Evolutionary conservation across 1,284 basidiomycete species (phyloP), one percentile per base, ranked within the genome.

Genomic region (Apiotrichum mycotoxinovorans): DNA sequence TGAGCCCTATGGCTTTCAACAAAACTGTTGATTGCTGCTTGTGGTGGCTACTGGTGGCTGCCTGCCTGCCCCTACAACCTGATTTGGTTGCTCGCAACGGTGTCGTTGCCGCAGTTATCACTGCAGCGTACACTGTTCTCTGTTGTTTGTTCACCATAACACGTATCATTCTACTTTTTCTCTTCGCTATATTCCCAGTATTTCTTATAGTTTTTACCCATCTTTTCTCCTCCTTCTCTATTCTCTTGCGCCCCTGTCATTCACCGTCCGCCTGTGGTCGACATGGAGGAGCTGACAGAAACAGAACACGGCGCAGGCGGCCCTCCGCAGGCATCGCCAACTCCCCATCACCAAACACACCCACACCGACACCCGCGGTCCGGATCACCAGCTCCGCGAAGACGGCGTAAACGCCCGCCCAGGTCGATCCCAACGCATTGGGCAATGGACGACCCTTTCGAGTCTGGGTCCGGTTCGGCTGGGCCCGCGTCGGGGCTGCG

Each of bases 361-460:
- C 34, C 20, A 4, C 33, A 34, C n/a, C 15, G n/a, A 30, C 44
- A 10, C 46, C 34, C 20, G 14, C 46, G 46, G 5, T 30, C 33
- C 18, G 46, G 46, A 35, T 48, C 46, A n/a, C 46, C 46, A 48
- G 46, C 46, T 4, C 17, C 46, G 14, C n/a, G 46, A 48, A 18
- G 46, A 27, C n/a, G 46, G 18, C 46, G 46, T 12, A 34, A 37
- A 37, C 46, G 46, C 22, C 33, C 46, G 33, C 30, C 46, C 20
- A 11, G 33, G 33, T 35, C 46, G 34, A 34, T 35, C 34, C 20
- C 26, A n/a, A 46, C 44, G 4, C 38, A 49, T 9, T 51, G 49
- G 49, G 33, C 25, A 17, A 70, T 70, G 69, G 69, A 67, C 56
- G 69, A 71, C 61, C 68, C 69, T 26, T 73, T 71, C 58, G 56